Conservation (phyloP, 2,329 filamentous ascomycete species). For the Claviceps maximensis region DNA sequence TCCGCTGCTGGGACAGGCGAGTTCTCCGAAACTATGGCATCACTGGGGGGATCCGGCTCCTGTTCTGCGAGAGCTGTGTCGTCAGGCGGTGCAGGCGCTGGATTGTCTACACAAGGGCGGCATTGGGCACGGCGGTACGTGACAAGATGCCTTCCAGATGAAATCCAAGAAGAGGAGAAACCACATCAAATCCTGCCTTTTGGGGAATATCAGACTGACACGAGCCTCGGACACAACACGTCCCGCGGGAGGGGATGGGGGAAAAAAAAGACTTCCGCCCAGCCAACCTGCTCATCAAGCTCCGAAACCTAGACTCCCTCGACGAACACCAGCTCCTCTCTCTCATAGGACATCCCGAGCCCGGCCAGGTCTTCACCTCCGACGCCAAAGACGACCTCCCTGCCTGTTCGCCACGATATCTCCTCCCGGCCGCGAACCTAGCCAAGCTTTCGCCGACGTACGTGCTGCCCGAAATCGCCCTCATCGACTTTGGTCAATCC, state of each 20-base stretch:
- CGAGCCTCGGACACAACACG: neutral
- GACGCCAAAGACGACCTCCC: constrained; percentile 4
- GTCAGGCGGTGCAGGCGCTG: constrained; percentile 12
- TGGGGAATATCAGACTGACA: neutral
- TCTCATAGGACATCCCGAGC: constrained; percentile 8
- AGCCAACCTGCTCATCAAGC: constrained; percentile 14
- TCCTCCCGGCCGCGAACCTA: constrained; percentile 11
- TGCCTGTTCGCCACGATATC: constrained; percentile 10
- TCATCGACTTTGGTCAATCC: constrained; percentile 15
- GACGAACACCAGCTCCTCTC: constrained; percentile 11
- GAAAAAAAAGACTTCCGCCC: constrained; percentile 14
- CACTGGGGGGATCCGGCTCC: constrained; percentile 2
- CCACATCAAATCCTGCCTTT: neutral
- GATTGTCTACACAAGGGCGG: constrained; percentile 14
- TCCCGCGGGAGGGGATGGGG: too few relatives aligned
- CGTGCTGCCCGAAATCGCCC: constrained; percentile 9
- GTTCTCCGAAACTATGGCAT: constrained; percentile 8
- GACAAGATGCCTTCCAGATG: neutral
- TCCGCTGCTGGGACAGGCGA: constrained; percentile 13
- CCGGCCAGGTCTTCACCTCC: constrained; percentile 3
- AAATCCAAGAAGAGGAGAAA: neutral
- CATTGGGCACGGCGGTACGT: constrained; percentile 19
- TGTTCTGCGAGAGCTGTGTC: constrained; percentile 9
- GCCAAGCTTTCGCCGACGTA: neutral
- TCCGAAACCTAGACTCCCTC: constrained; percentile 11